Conservation (phyloP, 805 yeast genomes). For the Scheffersomyces lignosus region DNA sequence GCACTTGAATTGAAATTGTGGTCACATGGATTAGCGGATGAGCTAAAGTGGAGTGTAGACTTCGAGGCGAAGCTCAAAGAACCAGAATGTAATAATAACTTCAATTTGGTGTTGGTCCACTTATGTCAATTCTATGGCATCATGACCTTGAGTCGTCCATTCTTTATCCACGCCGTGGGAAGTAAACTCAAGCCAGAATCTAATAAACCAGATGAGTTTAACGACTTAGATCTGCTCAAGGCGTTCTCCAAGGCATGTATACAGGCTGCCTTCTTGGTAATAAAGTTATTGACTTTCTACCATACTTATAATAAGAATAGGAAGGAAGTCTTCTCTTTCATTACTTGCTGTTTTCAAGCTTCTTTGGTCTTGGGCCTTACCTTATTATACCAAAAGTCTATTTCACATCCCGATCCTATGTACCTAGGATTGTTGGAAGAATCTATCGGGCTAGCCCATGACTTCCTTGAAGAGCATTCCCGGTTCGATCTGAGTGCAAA, state of each 20-base stretch:
- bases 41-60: constrained; percentile 22
- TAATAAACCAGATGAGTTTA: too few species aligned
- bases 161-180: constrained; percentile 32
- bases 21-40: constrained; percentile 31
- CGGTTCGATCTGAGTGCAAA: neutral
- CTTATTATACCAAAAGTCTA: neutral
- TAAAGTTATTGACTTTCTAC: neutral
- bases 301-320: neutral
- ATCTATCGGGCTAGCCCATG: neutral
- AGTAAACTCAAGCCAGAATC: neutral
- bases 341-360: neutral
- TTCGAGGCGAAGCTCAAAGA: constrained; percentile 8
- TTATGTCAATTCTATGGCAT: constrained; percentile 36
- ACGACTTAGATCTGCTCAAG: neutral
- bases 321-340: neutral
- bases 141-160: constrained; percentile 41
- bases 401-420: neutral
- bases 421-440: neutral
- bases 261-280: neutral
- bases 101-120: constrained; percentile 31
- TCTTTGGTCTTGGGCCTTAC: neutral
- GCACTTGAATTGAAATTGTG: constrained; percentile 36
- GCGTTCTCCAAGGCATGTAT: neutral
- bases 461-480: neutral
- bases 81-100: constrained; percentile 4